Percentiles rank a stretch among this genome's conserved stretches.
Evolutionary conservation across 805 yeast species (phyloP).

Genomic region (Candida tammaniensis): DNA sequence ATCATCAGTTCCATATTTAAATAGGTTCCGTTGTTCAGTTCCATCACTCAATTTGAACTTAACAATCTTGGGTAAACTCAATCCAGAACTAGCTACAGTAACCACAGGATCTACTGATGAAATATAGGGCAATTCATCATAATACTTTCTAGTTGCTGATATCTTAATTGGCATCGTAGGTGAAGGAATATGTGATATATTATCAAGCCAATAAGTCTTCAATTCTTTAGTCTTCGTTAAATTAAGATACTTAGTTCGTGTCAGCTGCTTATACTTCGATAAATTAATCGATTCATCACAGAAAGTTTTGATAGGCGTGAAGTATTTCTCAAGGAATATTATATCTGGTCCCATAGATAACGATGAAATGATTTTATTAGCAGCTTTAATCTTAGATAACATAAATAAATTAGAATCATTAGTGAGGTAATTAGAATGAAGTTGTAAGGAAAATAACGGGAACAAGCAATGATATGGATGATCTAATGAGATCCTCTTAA

Average conservation of each 20-base stretch:
- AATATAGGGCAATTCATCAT: slow-evolving; percentile 48
- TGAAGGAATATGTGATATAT: slow-evolving; percentile 4
- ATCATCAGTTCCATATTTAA: slow-evolving; percentile 90
- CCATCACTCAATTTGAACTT: slow-evolving; percentile 60
- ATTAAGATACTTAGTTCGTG: slow-evolving; percentile 29
- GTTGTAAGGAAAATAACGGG: slow-evolving; percentile 54
- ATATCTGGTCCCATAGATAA: slow-evolving; percentile 5
- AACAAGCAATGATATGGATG: slow-evolving; percentile 78
- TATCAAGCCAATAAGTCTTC: slow-evolving; percentile 1
- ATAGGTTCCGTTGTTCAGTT: slow-evolving; percentile 49
- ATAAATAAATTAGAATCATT: slow-evolving; percentile 33
- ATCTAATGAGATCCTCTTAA: slow-evolving; percentile 44
- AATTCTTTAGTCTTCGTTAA: slow-evolving; percentile 29
- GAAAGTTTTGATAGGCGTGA: slow-evolving; percentile 48
- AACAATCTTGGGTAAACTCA: slow-evolving; percentile 83
- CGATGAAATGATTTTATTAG: slow-evolving; percentile 44
- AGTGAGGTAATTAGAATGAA: slow-evolving; percentile 36
- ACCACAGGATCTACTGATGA: slow-evolving; percentile 43
- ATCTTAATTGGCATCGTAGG: slow-evolving; percentile 2
- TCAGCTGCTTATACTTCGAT: slow-evolving; percentile 43
- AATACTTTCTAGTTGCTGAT: slow-evolving; percentile 37
- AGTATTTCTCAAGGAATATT: slow-evolving; percentile 15
- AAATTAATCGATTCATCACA: slow-evolving; percentile 50
- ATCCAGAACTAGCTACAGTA: slow-evolving; percentile 72
- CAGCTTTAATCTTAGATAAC: slow-evolving; percentile 43